These are phyloP conservation scores for Eutypella sp. DNA, from an alignment of 2,329 filamentous ascomycete species.

Conservation along the genomic window DNA sequence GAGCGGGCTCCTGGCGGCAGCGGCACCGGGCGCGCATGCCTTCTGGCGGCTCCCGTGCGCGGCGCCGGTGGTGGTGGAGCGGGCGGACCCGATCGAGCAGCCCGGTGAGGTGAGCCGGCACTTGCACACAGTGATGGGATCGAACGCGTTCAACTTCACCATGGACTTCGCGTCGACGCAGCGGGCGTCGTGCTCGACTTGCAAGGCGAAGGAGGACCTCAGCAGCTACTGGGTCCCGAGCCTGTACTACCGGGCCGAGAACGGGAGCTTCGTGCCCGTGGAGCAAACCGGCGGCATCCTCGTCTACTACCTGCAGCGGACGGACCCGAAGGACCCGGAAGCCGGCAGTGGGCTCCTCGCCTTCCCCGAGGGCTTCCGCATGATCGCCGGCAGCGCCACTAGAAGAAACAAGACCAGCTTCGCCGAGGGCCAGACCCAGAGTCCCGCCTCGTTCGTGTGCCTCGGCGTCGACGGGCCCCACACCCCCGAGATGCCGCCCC, in stretches of 20 bases:
- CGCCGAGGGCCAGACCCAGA: conserved; percentile 36
- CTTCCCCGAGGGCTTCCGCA: conserved; percentile 59
- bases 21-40: conserved; percentile 11
- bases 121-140: conserved; percentile 58
- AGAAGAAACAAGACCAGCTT: conserved; percentile 39
- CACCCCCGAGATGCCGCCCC: conserved; percentile 47
- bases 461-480: conserved; percentile 41
- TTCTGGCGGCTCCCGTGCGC: conserved; percentile 21
- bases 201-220: conserved; percentile 55
- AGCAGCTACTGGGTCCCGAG: conserved; percentile 67
- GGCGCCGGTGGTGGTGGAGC: conserved; percentile 29
- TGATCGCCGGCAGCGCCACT: conserved; percentile 56
- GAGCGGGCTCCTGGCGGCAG: conserved; percentile 8
- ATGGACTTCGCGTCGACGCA: conserved; percentile 50
- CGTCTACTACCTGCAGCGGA: conserved; percentile 54
- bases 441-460: conserved; percentile 53
- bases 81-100: conserved; percentile 55
- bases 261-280: conserved; percentile 53
- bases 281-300: conserved; percentile 35
- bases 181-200: conserved; percentile 58
- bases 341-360: conserved; percentile 46
- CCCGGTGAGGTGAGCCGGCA: conserved; percentile 51
- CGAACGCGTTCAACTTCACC: conserved; percentile 52
- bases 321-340: conserved; percentile 30
- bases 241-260: conserved; percentile 44